Evolutionary conservation across 2,329 filamentous ascomycete genomes (phyloP), one percentile per base, ranked within the genome.

Genomic region (Teratosphaeria pseudoeucalypti): DNA sequence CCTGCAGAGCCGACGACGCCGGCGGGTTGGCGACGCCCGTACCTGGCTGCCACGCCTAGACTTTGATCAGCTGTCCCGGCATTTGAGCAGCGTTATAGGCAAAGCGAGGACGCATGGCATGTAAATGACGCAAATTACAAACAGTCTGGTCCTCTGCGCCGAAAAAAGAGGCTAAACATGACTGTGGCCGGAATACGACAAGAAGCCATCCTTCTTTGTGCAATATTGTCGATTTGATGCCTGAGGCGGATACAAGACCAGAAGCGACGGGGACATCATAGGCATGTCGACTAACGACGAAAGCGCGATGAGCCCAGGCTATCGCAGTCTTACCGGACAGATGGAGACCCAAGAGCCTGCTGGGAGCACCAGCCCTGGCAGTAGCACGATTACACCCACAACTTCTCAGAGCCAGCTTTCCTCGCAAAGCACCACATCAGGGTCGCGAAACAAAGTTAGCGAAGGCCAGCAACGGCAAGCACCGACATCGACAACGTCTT

Each of bases 331-430:
- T 55, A 70, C 70, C 53, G 73, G 71, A 61, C 64, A 65, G 53
- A 60, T 59, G 47, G 67, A 74, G 67, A 70, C 69, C 58, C 69
- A 67, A 59, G 73, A 74, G 65, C 72, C 72, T 14, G 61, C 68
- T 27, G 55, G n/a, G 19, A 49, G 43, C 43, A 10, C 43, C 43
- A 49, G 43, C 43, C 23, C 43, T 23, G 19, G 11, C 12, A 52
- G 27, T 19, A 57, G 23, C 54, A 59, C 32, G 32, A 26, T 32
- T n/a, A 43, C 54, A 26, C 54, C 23, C 43, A 53, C 43, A 32
- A 10, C 14, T n/a, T 19, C 9, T 19, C 43, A 49, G 43, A 49
- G 43, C 43, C 43, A 49, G 43, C 16, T 19, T 23, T 19, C 43
- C 7, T 49, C 43, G 43, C 43, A 49, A 37, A 55, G 9, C 54